phyloP scores from a whole-genome alignment of 805 yeast genomes.

The Metschnikowia gelsemii region DNA sequence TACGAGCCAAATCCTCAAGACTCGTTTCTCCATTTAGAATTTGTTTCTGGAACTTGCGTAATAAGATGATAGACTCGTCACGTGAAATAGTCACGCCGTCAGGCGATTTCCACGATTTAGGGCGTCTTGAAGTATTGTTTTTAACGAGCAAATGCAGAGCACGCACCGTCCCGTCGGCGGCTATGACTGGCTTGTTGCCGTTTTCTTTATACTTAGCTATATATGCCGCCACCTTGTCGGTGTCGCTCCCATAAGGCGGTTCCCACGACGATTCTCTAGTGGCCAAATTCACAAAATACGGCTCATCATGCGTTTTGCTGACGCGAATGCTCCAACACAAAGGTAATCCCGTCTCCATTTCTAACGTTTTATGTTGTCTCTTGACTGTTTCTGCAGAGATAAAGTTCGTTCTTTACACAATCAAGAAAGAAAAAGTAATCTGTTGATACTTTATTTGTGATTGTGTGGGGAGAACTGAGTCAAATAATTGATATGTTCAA shows the following conservation, averaged over 20 bases:
- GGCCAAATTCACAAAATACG: constrained; percentile 72
- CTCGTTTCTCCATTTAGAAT: constrained; percentile 64
- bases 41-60: constrained; percentile 55
- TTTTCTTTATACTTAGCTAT: constrained; percentile 40
- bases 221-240: constrained; percentile 55
- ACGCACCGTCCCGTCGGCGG: constrained; percentile 57
- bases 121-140: constrained; percentile 81
- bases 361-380: not conserved
- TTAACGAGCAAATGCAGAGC: constrained; percentile 82
- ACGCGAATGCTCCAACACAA: constrained; percentile 77
- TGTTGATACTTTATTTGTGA: too few relatives aligned
- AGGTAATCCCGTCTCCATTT: constrained; percentile 73
- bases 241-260: constrained; percentile 82
- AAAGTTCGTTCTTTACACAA: too few relatives aligned
- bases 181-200: constrained; percentile 33
- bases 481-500: too few relatives aligned
- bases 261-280: constrained; percentile 84
- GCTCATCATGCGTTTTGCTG: constrained; percentile 79
- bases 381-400: too few relatives aligned
- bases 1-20: constrained; percentile 69
- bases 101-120: constrained; percentile 82
- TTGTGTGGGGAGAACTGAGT: too few relatives aligned
- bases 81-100: constrained; percentile 72
- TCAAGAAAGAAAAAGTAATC: too few relatives aligned
- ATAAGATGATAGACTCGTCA: constrained; percentile 74